Evolutionary conservation across 352 stramenopile genomes (phyloP), one percentile per base, ranked within the genome.

Genomic region (Phytophthora hibernalis): DNA sequence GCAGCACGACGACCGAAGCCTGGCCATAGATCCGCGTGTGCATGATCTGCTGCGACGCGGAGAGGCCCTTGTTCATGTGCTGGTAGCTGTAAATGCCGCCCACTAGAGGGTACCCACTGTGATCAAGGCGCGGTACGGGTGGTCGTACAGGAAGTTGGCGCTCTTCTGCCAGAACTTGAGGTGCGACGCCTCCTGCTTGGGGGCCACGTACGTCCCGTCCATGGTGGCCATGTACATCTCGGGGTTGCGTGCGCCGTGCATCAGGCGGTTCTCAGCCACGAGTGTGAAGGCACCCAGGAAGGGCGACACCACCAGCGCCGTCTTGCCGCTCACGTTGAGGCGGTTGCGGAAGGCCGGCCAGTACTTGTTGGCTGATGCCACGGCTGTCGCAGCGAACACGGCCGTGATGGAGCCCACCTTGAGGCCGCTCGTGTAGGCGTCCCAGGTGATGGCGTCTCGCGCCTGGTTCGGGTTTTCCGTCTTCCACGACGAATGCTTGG

Each of bases 1-100:
- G 72, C 52, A 95, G 45, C 26, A 89, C 69, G 3, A 95, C 83
- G 1, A 92, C 79, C 0, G 83, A 70, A 18, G 70, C 77, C 50
- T 95, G 87, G 50, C 87, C 85, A 72, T 95, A 95, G 52, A 95
- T 89, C 56, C 87, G 85, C 45, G 87, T 91, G 75, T 93, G 80
- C 87, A 95, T 95, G 68, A 95, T 88, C 84, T 93, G 82, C 76
- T 95, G 87, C 61, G 87, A 93, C 7, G 65, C 43, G 38, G 79
- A 76, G 68, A 95, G 88, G 48, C 74, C 74, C 65, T 74, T 82
- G 74, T 95, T 93, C 47, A 85, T 65, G 54, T 74, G 72, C 73
- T 95, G 87, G 56, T 79, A 86, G 18, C 74, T 59, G 69, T 83
- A 93, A 59, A 95, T 95, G 50, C 83, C 71, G 18, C 82, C 85